Conservation (phyloP, 805 yeast genomes). For the Teunomyces panamensis region DNA sequence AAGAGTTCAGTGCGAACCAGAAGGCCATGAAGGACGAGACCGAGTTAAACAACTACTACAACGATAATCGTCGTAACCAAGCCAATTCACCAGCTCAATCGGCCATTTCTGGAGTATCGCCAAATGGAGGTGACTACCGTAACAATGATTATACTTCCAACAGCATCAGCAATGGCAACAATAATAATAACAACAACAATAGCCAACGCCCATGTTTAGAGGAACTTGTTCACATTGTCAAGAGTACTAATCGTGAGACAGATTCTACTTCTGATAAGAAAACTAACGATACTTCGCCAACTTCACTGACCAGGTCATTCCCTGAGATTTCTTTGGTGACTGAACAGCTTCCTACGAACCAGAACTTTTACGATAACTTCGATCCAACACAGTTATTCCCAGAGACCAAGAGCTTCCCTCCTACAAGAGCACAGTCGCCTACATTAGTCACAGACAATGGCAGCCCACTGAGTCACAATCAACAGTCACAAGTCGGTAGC, state of each 20-base stretch:
- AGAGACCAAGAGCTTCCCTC: conserved; percentile 33
- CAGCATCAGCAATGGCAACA: too few species aligned
- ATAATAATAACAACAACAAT: too few species aligned
- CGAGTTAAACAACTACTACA: conserved; percentile 15
- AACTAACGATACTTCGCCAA: conserved; percentile 29
- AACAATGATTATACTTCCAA: conserved; percentile 12
- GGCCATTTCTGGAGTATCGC: conserved; percentile 25
- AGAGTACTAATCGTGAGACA: conserved; percentile 13
- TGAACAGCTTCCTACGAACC: conserved; percentile 46
- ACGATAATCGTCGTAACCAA: conserved; percentile 1
- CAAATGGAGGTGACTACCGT: conserved; percentile 21
- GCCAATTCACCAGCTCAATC: conserved; percentile 14
- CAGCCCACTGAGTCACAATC: conserved; percentile 10
- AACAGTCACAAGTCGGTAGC: conserved; percentile 15
- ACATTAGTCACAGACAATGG: conserved; percentile 1
- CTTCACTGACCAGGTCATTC: conserved; percentile 38
- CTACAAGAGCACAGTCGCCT: conserved; percentile 39
- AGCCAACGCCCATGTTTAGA: conserved; percentile 24
- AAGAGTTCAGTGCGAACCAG: conserved; percentile 27
- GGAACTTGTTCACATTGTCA: conserved; percentile 32
- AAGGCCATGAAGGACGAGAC: conserved; percentile 21
- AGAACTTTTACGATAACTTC: conserved; percentile 47
- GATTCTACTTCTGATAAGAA: conserved; percentile 4
- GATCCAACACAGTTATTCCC: conserved; percentile 60
- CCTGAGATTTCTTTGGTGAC: conserved; percentile 57